Conservation (phyloP, 306 rosid genomes). For the Amphicarpaea edgeworthii region DNA sequence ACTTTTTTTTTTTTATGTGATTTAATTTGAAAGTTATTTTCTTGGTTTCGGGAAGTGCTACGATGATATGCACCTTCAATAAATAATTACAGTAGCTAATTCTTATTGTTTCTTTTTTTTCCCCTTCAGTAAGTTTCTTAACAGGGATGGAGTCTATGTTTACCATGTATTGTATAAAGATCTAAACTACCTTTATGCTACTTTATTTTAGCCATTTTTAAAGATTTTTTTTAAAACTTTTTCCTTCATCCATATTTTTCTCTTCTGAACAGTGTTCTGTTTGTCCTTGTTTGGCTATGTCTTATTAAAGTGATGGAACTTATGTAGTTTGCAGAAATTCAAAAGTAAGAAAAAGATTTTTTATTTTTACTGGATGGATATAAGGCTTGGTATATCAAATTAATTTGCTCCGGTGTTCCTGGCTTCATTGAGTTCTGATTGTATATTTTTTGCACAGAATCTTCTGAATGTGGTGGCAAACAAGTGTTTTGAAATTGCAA, state of each 20-base stretch:
- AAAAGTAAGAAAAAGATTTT: not conserved
- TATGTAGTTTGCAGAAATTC: not conserved
- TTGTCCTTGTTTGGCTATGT: not conserved
- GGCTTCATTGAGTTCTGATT: constrained; percentile 44
- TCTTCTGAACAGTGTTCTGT: not conserved
- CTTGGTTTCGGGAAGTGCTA: constrained; percentile 11
- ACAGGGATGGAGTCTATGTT: not conserved
- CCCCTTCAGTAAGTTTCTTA: not conserved
- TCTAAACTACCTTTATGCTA: not conserved
- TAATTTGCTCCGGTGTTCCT: not conserved
- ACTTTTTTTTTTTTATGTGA: not conserved
- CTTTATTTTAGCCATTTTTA: not conserved
- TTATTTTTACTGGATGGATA: constrained; percentile 16
- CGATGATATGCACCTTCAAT: not conserved
- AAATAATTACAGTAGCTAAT: not conserved
- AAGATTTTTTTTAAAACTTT: no score
- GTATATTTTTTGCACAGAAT: constrained; percentile 50
- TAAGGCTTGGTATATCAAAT: not conserved
- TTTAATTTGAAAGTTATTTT: constrained; percentile 1
- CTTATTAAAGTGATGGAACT: not conserved
- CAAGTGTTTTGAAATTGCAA: constrained; percentile 54
- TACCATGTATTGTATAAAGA: constrained; percentile 1
- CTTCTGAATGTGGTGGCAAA: constrained; percentile 54
- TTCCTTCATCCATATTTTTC: constrained; percentile 9
- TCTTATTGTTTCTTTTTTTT: not conserved